These are phyloP conservation scores for Vitis cinerea DNA, from an alignment of 164 flowering plant genomes.

Conservation along the genomic window DNA sequence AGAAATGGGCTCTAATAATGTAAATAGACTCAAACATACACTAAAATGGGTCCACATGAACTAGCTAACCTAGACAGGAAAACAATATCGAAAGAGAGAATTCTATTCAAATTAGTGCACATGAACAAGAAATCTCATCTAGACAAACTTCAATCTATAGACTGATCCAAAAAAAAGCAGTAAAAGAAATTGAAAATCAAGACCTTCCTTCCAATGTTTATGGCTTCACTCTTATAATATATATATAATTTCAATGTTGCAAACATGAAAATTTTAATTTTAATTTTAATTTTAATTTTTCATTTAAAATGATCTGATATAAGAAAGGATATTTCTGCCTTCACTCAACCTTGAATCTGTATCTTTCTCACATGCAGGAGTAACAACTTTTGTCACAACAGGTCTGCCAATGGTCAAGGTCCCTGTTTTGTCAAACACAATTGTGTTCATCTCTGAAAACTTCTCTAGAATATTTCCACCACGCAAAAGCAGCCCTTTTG, in stretches of 20 bases:
- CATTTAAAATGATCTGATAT: neutral
- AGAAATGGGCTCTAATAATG: no score
- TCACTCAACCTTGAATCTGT: slow-evolving; percentile 41
- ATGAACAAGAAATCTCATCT: no score
- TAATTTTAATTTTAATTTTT: neutral
- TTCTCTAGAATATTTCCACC: slow-evolving; percentile 89
- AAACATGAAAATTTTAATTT: neutral
- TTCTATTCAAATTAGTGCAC: no score
- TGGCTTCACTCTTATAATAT: neutral
- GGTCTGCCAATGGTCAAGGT: slow-evolving; percentile 92
- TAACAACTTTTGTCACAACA: slow-evolving; percentile 71
- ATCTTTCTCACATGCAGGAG: slow-evolving; percentile 27
- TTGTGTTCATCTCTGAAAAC: slow-evolving; percentile 63
- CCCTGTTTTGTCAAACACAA: slow-evolving; percentile 99
- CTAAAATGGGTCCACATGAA: no score
- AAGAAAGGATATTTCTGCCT: slow-evolving; percentile 5
- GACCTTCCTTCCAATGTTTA: no score
- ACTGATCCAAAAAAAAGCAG: no score
- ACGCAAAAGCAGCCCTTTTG: slow-evolving; percentile 89
- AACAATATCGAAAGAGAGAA: no score
- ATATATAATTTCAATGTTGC: neutral
- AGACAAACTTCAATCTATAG: no score
- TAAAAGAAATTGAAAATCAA: no score
- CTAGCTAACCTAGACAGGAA: no score
- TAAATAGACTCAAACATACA: no score